phyloP scores from a whole-genome alignment of 78 protist species.

The Dictyostelium brefeldianum region DNA sequence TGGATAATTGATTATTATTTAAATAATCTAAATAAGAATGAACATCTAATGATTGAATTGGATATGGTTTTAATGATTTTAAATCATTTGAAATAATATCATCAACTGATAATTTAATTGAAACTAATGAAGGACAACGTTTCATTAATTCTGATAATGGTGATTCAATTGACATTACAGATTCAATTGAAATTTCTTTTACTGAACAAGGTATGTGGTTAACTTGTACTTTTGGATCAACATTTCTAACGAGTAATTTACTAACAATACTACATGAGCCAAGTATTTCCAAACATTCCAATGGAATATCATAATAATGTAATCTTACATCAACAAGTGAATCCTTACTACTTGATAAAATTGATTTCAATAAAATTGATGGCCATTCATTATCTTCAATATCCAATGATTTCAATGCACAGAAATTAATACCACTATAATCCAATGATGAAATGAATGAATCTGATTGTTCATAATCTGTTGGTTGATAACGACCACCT shows the following conservation, averaged over 20 bases:
- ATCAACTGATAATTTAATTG: background rate
- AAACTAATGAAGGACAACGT: background rate
- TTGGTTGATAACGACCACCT: background rate
- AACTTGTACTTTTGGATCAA: background rate
- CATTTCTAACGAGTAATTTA: background rate
- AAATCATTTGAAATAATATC: background rate
- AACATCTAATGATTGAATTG: background rate
- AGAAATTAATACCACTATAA: background rate
- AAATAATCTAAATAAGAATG: background rate
- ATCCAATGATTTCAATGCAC: background rate
- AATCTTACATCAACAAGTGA: background rate
- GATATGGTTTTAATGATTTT: background rate
- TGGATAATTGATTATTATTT: background rate
- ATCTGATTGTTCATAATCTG: background rate
- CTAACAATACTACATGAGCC: background rate
- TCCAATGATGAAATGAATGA: too few relatives aligned
- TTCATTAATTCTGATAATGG: background rate
- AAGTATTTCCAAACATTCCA: background rate
- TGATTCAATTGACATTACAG: background rate
- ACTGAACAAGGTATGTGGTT: background rate
- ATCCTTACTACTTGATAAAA: background rate
- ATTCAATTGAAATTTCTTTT: background rate
- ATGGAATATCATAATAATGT: background rate
- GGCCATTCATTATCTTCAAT: conserved; percentile 2
- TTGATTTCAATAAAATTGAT: background rate